Conservation (phyloP, 352 stramenopile species). For the Pythium dissotocum region DNA sequence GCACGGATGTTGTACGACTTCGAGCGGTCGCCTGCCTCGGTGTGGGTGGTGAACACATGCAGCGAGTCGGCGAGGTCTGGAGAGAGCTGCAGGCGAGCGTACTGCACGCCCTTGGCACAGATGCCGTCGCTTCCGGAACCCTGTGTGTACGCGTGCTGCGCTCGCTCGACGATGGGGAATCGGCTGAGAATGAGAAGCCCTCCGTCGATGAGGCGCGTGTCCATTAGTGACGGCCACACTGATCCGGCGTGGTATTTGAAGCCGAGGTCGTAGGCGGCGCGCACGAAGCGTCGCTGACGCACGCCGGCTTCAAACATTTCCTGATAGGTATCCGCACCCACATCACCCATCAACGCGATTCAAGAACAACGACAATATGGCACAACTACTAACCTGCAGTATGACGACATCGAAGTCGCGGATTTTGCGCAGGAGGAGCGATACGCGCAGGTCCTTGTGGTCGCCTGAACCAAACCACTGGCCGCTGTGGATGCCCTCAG, state of each 20-base stretch:
- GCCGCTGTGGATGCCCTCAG: slow-evolving; percentile 75
- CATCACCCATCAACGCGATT: background rate
- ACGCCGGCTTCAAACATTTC: slow-evolving; percentile 80
- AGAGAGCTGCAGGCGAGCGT: slow-evolving; percentile 74
- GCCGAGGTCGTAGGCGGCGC: slow-evolving; percentile 49
- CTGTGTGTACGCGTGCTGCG: slow-evolving; percentile 55
- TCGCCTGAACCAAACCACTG: slow-evolving; percentile 71
- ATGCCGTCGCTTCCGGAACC: slow-evolving; percentile 69
- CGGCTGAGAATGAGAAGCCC: slow-evolving; percentile 82
- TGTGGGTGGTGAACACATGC: slow-evolving; percentile 88
- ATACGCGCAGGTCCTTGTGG: slow-evolving; percentile 69
- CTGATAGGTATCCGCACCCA: slow-evolving; percentile 22
- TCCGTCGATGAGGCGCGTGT: slow-evolving; percentile 66
- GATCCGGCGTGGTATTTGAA: slow-evolving; percentile 80
- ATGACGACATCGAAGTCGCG: slow-evolving; percentile 71
- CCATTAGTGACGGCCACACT: slow-evolving; percentile 57
- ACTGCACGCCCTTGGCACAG: slow-evolving; percentile 76
- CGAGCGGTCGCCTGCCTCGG: slow-evolving; percentile 60
- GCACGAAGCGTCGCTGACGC: slow-evolving; percentile 58
- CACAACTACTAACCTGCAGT: slow-evolving; percentile 37
- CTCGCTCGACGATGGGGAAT: slow-evolving; percentile 75
- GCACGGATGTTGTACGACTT: slow-evolving; percentile 57
- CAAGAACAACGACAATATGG: background rate
- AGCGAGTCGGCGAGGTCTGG: slow-evolving; percentile 65
- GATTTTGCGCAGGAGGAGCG: slow-evolving; percentile 74